A percentile compares a stretch with the other conserved stretches of the same genome.
Conservation (phyloP, 345 rosid species). For the Linum usitatissimum region DNA sequence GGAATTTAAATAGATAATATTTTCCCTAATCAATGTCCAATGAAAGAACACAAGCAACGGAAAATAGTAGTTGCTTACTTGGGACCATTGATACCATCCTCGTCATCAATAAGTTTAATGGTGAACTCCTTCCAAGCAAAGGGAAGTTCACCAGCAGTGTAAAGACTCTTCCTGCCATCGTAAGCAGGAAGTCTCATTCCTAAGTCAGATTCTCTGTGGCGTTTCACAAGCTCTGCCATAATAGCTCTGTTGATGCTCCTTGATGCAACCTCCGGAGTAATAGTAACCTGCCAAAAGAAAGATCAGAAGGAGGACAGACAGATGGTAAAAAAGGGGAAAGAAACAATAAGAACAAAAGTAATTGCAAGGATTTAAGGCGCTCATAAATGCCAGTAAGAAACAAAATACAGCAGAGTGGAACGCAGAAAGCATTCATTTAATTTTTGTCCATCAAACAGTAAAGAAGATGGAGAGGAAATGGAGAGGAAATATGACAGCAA, state of each 20-base stretch:
- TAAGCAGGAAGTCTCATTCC: slow-evolving; percentile 96
- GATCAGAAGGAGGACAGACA: slow-evolving; percentile 19
- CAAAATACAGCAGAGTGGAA: slow-evolving; percentile 12
- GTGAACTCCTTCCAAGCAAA: slow-evolving; percentile 78
- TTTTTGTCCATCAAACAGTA: slow-evolving; percentile 24
- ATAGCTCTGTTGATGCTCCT: slow-evolving; percentile 77
- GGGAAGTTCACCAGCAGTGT: slow-evolving; percentile 96
- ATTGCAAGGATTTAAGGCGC: slow-evolving; percentile 14
- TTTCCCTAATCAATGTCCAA: background rate
- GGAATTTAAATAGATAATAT: background rate
- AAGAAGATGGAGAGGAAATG: slow-evolving; percentile 16
- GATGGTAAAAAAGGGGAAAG: slow-evolving; percentile 25
- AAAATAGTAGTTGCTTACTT: slow-evolving; percentile 36
- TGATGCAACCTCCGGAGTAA: slow-evolving; percentile 90
- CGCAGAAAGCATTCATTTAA: slow-evolving; percentile 21
- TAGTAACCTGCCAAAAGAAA: slow-evolving; percentile 61
- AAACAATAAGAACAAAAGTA: slow-evolving; percentile 37
- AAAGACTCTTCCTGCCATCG: slow-evolving; percentile 91
- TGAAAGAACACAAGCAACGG: slow-evolving; percentile 3
- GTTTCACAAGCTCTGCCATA: slow-evolving; percentile 83
- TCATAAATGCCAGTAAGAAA: slow-evolving; percentile 21
- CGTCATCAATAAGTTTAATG: slow-evolving; percentile 72
- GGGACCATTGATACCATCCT: slow-evolving; percentile 66
- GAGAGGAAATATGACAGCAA: slow-evolving; percentile 7
- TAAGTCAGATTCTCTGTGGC: slow-evolving; percentile 75